phyloP scores from a whole-genome alignment of 139 green algal species.

The Chlamydomonas sp. region DNA sequence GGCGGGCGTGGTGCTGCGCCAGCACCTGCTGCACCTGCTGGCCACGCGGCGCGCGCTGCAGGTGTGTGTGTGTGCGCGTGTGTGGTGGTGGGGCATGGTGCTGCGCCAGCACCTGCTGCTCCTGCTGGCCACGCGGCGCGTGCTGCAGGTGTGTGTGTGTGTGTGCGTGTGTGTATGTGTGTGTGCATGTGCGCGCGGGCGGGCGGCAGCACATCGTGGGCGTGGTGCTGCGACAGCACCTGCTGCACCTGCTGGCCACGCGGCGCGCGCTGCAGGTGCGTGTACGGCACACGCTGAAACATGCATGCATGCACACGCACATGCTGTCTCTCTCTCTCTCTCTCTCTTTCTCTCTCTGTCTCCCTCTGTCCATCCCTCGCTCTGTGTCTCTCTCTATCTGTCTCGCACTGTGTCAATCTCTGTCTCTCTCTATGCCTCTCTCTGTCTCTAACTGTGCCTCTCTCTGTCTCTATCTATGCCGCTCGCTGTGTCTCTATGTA shows the following conservation, averaged over 20 bases:
- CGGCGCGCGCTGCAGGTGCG: slow-evolving; percentile 30
- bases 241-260: slow-evolving; percentile 43
- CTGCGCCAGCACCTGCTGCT: too few species aligned
- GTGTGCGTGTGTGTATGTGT: slow-evolving; percentile 11
- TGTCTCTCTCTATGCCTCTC: background rate
- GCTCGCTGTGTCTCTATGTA: too few species aligned
- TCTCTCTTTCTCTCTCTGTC: background rate
- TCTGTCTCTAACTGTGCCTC: too few species aligned
- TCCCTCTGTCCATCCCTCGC: slow-evolving; percentile 3
- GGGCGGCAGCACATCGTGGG: too few species aligned
- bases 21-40: slow-evolving; percentile 53
- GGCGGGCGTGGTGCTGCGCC: too few species aligned
- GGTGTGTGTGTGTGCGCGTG: slow-evolving; percentile 12
- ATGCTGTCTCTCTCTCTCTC: background rate
- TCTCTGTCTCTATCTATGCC: too few species aligned
- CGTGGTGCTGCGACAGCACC: too few species aligned
- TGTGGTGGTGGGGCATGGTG: slow-evolving; percentile 1
- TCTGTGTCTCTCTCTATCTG: background rate
- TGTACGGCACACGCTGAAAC: too few species aligned
- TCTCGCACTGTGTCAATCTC: background rate
- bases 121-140: slow-evolving; percentile 34
- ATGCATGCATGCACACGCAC: too few species aligned
- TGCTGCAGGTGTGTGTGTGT: slow-evolving; percentile 36
- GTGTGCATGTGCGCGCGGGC: slow-evolving; percentile 8
- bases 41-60: slow-evolving; percentile 29